Evolutionary conservation across 2,329 filamentous ascomycete species (phyloP).

Genomic region (Colletotrichum lentis): DNA sequence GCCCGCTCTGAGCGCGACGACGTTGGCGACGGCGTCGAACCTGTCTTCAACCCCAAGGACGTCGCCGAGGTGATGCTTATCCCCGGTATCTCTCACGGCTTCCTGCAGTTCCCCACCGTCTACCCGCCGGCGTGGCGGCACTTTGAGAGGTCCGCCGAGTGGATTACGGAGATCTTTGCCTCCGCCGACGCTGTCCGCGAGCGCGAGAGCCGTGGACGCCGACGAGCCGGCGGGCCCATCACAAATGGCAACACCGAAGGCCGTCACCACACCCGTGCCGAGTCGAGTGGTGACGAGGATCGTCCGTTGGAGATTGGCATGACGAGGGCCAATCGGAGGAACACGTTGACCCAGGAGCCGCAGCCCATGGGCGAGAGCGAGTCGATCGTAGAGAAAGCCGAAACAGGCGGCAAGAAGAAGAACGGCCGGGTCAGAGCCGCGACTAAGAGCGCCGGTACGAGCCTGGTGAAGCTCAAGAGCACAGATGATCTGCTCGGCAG

Average conservation of each 20-base stretch:
- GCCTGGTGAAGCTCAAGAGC: conserved; percentile 63
- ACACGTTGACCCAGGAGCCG: conserved; percentile 38
- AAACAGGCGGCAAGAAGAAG: conserved; percentile 40
- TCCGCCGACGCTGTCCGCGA: conserved; percentile 54
- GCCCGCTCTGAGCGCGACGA: conserved; percentile 50
- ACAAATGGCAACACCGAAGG: conserved; percentile 38
- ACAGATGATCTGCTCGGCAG: conserved; percentile 65
- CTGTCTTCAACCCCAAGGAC: conserved; percentile 74
- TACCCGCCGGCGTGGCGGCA: conserved; percentile 93
- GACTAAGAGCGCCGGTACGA: conserved; percentile 55
- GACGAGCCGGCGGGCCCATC: conserved; percentile 9
- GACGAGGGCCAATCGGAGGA: conserved; percentile 50
- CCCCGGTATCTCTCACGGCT: conserved; percentile 90
- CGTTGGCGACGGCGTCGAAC: conserved; percentile 48
- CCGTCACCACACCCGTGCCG: conserved; percentile 53
- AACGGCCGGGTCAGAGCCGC: conserved; percentile 45
- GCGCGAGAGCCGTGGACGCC: conserved; percentile 25
- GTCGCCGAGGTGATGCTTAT: conserved; percentile 84
- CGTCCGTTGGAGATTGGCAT: conserved; percentile 82
- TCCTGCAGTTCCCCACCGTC: conserved; percentile 86
- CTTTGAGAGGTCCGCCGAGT: conserved; percentile 78
- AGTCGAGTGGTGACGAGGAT: conserved; percentile 81
- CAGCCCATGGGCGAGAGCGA: conserved; percentile 39
- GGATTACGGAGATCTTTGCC: conserved; percentile 82
- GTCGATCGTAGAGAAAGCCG: conserved; percentile 40